phyloP scores from a whole-genome alignment of 2,329 filamentous ascomycete species.

The Fusarium austroafricanum region DNA sequence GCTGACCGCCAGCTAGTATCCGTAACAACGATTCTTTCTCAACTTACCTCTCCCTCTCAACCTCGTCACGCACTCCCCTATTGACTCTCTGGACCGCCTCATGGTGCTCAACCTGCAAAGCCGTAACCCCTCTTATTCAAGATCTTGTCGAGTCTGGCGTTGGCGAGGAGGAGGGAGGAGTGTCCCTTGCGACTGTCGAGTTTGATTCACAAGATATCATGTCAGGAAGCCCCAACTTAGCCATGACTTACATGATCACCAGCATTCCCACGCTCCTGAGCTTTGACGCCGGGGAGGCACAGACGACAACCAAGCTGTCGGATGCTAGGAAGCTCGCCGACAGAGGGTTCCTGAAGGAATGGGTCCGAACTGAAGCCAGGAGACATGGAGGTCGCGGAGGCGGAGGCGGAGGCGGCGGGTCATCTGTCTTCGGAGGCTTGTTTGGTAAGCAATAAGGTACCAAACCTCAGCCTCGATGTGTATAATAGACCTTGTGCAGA shows the following conservation, averaged over 20 bases:
- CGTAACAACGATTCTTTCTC: slow-evolving; percentile 65
- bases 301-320: slow-evolving; percentile 60
- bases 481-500: background rate
- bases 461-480: background rate
- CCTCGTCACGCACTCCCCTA: slow-evolving; percentile 65
- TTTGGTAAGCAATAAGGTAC: slow-evolving; percentile 51
- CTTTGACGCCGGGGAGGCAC: slow-evolving; percentile 67
- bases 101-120: slow-evolving; percentile 66
- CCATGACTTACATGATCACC: slow-evolving; percentile 68
- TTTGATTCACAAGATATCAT: slow-evolving; percentile 69
- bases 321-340: slow-evolving; percentile 63
- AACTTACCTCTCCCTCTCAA: slow-evolving; percentile 66
- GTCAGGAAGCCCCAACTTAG: slow-evolving; percentile 55
- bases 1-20: slow-evolving; percentile 56
- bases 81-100: slow-evolving; percentile 71
- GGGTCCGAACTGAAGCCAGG: slow-evolving; percentile 64
- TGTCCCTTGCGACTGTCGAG: slow-evolving; percentile 65
- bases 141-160: slow-evolving; percentile 62
- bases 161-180: slow-evolving; percentile 67
- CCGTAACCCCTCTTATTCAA: slow-evolving; percentile 61
- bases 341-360: slow-evolving; percentile 62
- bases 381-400: slow-evolving; percentile 59
- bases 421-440: slow-evolving; percentile 53
- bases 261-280: slow-evolving; percentile 68
- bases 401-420: slow-evolving; percentile 51